phyloP scores from a whole-genome alignment of 495 filamentous ascomycete genomes.

The Neurospora africana region DNA sequence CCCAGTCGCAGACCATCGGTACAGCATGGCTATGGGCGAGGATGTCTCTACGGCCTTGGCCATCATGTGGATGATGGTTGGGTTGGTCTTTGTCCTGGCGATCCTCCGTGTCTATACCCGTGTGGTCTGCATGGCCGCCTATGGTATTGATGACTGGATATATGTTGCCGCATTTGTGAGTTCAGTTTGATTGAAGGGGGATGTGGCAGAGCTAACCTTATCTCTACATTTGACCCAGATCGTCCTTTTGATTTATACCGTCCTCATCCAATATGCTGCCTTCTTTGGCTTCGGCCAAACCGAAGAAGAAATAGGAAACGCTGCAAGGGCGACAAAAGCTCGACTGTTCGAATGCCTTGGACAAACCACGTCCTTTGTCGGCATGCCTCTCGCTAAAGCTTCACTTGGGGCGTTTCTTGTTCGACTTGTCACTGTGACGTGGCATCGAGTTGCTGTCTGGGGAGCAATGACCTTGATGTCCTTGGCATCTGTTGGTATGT shows the following conservation, averaged over 20 bases:
- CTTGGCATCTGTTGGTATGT: slow-evolving; percentile 12
- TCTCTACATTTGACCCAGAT: background rate
- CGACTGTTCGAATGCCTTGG: slow-evolving; percentile 4
- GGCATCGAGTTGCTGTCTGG: slow-evolving; percentile 27
- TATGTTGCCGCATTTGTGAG: slow-evolving; percentile 13
- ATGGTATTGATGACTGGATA: slow-evolving; percentile 26
- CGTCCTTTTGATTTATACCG: slow-evolving; percentile 16
- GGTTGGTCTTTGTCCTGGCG: slow-evolving; percentile 7
- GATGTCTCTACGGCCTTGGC: slow-evolving; percentile 7
- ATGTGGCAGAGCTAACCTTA: background rate
- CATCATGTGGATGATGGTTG: slow-evolving; percentile 17
- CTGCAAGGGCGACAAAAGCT: background rate
- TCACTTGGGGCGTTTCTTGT: slow-evolving; percentile 23
- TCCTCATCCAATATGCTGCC: slow-evolving; percentile 19
- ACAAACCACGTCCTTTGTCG: slow-evolving; percentile 14
- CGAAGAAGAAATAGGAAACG: slow-evolving; percentile 8
- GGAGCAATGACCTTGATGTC: slow-evolving; percentile 13
- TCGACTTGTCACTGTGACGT: slow-evolving; percentile 17
- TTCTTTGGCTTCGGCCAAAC: slow-evolving; percentile 14
- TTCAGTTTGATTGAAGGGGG: background rate
- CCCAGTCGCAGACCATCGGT: background rate
- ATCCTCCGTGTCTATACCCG: slow-evolving; percentile 25
- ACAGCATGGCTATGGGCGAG: background rate
- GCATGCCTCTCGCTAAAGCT: slow-evolving; percentile 22
- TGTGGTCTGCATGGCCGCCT: slow-evolving; percentile 17